A percentile compares a stretch with the other conserved stretches of the same genome.
These are phyloP conservation scores for Phellopilus nigrolimitatus DNA, from an alignment of 1,284 basidiomycete species.

Conservation along the genomic window DNA sequence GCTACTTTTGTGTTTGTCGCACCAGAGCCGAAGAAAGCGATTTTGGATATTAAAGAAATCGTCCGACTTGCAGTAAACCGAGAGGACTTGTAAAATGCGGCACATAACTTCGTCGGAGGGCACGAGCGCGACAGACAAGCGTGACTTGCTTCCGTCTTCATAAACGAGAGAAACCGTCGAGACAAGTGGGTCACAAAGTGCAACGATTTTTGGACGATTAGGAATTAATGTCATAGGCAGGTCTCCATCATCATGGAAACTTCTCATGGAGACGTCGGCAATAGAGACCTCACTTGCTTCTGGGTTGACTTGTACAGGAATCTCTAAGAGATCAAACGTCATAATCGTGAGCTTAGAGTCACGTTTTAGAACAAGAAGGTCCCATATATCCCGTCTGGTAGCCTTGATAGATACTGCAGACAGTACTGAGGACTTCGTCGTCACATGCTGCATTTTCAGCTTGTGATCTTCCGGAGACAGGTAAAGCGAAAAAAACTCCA, in stretches of 20 bases:
- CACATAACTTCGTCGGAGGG: conserved; percentile 49
- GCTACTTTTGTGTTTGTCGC: conserved; percentile 35
- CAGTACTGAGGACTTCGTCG: conserved; percentile 39
- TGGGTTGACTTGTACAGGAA: conserved; percentile 35
- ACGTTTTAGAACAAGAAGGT: conserved; percentile 61
- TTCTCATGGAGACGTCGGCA: conserved; percentile 17
- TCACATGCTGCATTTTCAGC: conserved; percentile 37
- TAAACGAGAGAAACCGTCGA: conserved; percentile 45
- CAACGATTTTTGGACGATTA: conserved; percentile 32
- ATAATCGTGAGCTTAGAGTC: conserved; percentile 49
- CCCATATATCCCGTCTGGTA: conserved; percentile 58
- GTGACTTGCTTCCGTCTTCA: conserved; percentile 42
- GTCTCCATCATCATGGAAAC: conserved; percentile 26
- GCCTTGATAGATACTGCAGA: conserved; percentile 55
- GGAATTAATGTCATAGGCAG: conserved; percentile 18
- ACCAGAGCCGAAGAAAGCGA: conserved; percentile 55
- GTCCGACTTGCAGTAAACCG: conserved; percentile 33
- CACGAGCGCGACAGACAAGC: conserved; percentile 45
- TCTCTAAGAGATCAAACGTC: conserved; percentile 53
- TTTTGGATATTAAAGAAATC: conserved; percentile 53
- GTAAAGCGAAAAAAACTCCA: conserved; percentile 33
- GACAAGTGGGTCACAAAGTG: conserved; percentile 38
- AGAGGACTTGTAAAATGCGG: conserved; percentile 49
- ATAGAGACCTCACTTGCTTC: conserved; percentile 19
- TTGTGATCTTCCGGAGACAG: conserved; percentile 32